Evolutionary conservation across 2,329 filamentous ascomycete species (phyloP), one percentile per base, ranked within the genome.

Genomic region (Escovopsis weberi): DNA sequence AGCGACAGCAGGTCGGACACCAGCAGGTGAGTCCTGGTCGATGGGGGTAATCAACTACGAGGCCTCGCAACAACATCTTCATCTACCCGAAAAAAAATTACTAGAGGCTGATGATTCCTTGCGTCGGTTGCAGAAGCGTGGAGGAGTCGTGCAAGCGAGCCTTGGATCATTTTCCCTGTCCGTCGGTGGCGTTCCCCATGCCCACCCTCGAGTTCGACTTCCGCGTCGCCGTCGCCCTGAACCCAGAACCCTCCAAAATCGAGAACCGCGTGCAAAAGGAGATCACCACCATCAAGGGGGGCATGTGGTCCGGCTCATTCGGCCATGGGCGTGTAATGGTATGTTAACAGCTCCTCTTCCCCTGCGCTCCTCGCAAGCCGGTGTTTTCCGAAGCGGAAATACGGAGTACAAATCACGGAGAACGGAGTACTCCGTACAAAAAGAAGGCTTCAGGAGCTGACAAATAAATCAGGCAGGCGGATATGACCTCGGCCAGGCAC

Each of bases 201-300:
- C 68, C 68, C 5, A 60, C 58, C 33, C 60, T 70, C 40, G 62
- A 61, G 40, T 68, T 70, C 38, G 68, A 72, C 50, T 70, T 72
- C 48, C 66, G 68, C 43, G 65, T 73, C 53, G 64, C 65, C 35
- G 67, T 71, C 12, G 58, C 56, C 15, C 55, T 70, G 26, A 64
- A 66, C 46, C 63, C 64, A 15, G 61, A 64, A 40, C 56, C 62
- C 30, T 61, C 68, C 10, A 59, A 60, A 19, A 60, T 70, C 34
- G 68, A 67, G 28, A 53, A 57, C 11, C 60, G 65, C 40, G 64
- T 61, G 32, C 59, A 63, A 43, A 63, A 68, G 45, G 69, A 72
- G 49, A 70, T 69, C 54, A 68, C 68, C 26, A 67, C 67, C 11
- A 66, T 71, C 40, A 60, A 61, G 7, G 63, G 62, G 9, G 68